Evolutionary conservation across 2,329 filamentous ascomycete species (phyloP).

Genomic region (Fusarium foetens): DNA sequence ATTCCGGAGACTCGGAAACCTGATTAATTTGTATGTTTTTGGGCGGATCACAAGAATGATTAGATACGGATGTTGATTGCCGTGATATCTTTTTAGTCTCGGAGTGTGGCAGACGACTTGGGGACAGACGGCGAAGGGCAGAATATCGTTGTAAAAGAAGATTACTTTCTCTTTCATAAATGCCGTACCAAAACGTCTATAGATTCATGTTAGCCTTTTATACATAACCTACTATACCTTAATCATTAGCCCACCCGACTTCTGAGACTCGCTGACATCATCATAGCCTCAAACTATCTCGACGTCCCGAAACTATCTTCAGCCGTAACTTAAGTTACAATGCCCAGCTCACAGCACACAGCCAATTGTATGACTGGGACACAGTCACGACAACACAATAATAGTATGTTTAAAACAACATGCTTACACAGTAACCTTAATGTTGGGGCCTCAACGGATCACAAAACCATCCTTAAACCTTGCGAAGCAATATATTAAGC

Average conservation of each 20-base stretch:
- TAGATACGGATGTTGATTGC: background rate
- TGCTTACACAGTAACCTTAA: background rate
- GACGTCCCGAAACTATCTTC: background rate
- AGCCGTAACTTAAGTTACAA: background rate
- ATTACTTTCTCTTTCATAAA: background rate
- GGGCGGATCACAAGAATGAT: constrained; percentile 4
- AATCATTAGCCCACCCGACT: background rate
- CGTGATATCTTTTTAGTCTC: background rate
- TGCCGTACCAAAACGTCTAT: background rate
- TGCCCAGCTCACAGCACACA: background rate
- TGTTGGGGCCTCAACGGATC: background rate
- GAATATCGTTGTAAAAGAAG: background rate
- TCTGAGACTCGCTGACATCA: background rate
- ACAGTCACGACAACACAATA: background rate
- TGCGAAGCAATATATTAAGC: background rate
- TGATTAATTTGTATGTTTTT: constrained; percentile 5
- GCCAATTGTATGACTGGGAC: background rate
- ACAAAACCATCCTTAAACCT: background rate
- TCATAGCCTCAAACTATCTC: background rate
- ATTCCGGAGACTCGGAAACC: constrained; percentile 44
- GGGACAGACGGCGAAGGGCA: background rate
- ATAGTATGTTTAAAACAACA: background rate
- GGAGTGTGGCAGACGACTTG: background rate
- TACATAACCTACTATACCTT: background rate
- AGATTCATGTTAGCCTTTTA: background rate